These are phyloP conservation scores for Gomphus bonarii DNA, from an alignment of 1,284 basidiomycete genomes.

Conservation along the genomic window DNA sequence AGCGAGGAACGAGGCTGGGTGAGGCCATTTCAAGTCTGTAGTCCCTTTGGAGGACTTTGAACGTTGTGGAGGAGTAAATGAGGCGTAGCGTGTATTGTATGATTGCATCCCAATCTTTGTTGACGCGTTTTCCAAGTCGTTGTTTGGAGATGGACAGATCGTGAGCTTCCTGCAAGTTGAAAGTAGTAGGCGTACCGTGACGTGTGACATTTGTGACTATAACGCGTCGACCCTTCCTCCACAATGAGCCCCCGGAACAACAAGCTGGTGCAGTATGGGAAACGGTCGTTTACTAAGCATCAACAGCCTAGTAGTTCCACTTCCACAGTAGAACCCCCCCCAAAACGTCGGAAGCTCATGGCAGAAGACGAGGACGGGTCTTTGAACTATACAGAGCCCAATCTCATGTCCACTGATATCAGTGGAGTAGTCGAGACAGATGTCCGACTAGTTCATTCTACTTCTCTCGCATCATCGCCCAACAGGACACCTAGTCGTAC, in stretches of 20 bases:
- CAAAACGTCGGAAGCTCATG: conserved; percentile 4
- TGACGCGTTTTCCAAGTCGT: conserved; percentile 43
- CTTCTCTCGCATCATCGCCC: background rate
- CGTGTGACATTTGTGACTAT: conserved; percentile 2
- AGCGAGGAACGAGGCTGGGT: conserved; percentile 46
- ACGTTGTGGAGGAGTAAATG: conserved; percentile 43
- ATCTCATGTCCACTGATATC: background rate
- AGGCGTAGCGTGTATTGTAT: conserved; percentile 36
- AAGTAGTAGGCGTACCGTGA: conserved; percentile 4
- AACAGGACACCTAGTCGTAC: background rate
- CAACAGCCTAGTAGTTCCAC: background rate
- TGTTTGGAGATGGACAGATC: background rate
- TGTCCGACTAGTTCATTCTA: background rate
- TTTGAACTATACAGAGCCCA: too few species aligned
- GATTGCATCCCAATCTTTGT: conserved; percentile 18
- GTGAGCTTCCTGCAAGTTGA: background rate
- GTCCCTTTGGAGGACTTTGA: conserved; percentile 24
- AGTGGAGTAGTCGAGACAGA: background rate
- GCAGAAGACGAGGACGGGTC: background rate
- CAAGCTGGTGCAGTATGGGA: conserved; percentile 1
- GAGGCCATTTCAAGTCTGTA: conserved; percentile 39
- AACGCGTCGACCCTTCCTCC: background rate
- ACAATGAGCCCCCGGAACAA: background rate
- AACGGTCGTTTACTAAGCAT: background rate
- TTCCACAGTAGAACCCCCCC: background rate